Evolutionary conservation across 345 rosid genomes (phyloP), one percentile per base, ranked within the genome.

Genomic region (Cochlearia excelsa): DNA sequence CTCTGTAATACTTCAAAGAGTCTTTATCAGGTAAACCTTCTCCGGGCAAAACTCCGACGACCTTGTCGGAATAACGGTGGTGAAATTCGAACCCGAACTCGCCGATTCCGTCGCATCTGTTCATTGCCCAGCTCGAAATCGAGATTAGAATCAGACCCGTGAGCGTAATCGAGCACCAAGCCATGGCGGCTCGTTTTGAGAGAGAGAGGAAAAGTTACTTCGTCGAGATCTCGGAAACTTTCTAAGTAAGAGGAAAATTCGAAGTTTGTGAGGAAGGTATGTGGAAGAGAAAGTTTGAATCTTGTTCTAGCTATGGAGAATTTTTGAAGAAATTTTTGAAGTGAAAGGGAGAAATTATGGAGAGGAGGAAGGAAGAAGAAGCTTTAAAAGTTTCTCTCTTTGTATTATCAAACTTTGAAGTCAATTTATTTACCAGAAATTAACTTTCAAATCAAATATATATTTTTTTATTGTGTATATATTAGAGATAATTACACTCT

Each of bases 11-110:
- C 44, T 72, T 66, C 9, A 58, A 51, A 38, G 81, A 83, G n/a
- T 84, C 95, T 61, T 77, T 81, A 71, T 70, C 79, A 30, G 95
- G 99, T 4, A 89, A 65, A 45, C 74, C 87, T 68, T 84, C 84
- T 0, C 74, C 78, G 6, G 79, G 71, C 3, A 89, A 67, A 58
- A 82, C 69, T 11, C 81, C 84, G 49, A 75, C 77, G 9, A 89
- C 84, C 30, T 84, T 82, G 78, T 93, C 99, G 11, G 99, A 89
- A 67, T 68, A 93, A 39, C 92, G 79, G 71, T 93, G 92, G 59
- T 85, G 94, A 57, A 93, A 65, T 41, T 79, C 82, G 44, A 85
- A 89, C 40, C 86, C 99, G 67, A 81, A 83, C 7, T 81, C 88
- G 26, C 82, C 81, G 38, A 5, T 1, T 51, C 74, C 74, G 7